Evolutionary conservation across 78 protist species (phyloP).

Genomic region (Monosiga brevicollis): DNA sequence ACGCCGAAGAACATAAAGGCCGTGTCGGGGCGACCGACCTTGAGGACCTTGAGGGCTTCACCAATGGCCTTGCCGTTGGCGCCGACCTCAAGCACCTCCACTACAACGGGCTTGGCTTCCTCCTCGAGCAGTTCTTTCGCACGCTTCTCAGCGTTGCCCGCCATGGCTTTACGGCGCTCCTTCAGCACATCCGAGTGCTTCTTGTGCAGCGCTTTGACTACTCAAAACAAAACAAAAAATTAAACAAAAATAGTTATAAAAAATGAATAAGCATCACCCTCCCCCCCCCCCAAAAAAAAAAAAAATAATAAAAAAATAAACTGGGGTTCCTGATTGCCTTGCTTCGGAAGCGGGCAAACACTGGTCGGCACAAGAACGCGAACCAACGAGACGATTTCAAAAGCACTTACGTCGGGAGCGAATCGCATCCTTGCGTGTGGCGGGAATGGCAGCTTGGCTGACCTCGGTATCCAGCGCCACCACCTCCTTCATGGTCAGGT

Average conservation of each 20-base stretch:
- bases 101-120: not conserved
- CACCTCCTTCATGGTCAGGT: not conserved
- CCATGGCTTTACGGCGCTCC: not conserved
- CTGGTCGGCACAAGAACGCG: not conserved
- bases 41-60: not conserved
- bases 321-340: not conserved
- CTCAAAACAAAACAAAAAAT: too few species aligned
- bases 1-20: not conserved
- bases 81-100: not conserved
- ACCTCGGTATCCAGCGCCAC: not conserved
- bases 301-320: too few species aligned
- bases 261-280: not conserved
- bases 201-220: not conserved
- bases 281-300: not conserved
- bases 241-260: not conserved
- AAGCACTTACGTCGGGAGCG: not conserved
- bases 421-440: slow-evolving; percentile 12
- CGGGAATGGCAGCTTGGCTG: slow-evolving; percentile 8
- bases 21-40: not conserved
- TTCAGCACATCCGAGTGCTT: not conserved
- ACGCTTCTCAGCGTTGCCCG: not conserved
- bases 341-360: not conserved
- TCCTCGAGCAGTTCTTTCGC: not conserved
- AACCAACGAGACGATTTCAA: too few species aligned
- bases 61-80: not conserved